A percentile compares a stretch with the other conserved stretches of the same genome.
phyloP scores from a whole-genome alignment of 2,329 filamentous ascomycete species.

The Hyphodiscus sp. region DNA sequence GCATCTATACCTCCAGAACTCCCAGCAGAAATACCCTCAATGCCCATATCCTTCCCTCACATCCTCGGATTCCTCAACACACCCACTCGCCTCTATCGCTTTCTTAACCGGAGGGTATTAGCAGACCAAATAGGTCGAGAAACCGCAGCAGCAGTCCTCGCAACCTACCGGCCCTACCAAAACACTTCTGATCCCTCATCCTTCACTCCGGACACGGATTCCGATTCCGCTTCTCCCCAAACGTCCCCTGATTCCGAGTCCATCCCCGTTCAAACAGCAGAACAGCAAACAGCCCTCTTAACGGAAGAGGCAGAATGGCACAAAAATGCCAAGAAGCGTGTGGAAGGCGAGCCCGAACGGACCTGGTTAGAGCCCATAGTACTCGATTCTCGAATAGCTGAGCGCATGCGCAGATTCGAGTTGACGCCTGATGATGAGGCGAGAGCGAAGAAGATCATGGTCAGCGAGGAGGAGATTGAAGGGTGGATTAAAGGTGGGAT shows the following conservation, averaged over 20 bases:
- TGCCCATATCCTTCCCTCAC: conserved; percentile 74
- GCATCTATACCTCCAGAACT: conserved; percentile 57
- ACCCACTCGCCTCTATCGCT: conserved; percentile 77
- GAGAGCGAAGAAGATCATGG: conserved; percentile 53
- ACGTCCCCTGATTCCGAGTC: not conserved
- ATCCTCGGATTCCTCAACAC: conserved; percentile 90
- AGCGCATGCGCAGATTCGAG: conserved; percentile 75
- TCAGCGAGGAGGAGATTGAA: conserved; percentile 63
- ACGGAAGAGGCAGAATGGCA: conserved; percentile 78
- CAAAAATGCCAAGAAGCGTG: conserved; percentile 62
- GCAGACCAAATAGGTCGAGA: conserved; percentile 84
- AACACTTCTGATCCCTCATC: conserved; percentile 26
- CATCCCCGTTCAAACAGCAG: conserved; percentile 31
- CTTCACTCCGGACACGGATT: conserved; percentile 19
- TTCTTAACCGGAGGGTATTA: conserved; percentile 76
- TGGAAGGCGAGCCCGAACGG: conserved; percentile 52
- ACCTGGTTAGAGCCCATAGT: conserved; percentile 72
- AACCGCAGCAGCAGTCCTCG: conserved; percentile 78
- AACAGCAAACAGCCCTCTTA: conserved; percentile 59
- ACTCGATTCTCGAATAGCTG: conserved; percentile 67
- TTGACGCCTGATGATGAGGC: conserved; percentile 64
- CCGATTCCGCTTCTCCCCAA: conserved; percentile 31
- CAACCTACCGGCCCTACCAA: conserved; percentile 41
- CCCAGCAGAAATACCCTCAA: conserved; percentile 67
- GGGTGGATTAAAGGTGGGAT: conserved; percentile 60